Conservation (phyloP, 352 stramenopile genomes). For the Phytophthora podocarpi region DNA sequence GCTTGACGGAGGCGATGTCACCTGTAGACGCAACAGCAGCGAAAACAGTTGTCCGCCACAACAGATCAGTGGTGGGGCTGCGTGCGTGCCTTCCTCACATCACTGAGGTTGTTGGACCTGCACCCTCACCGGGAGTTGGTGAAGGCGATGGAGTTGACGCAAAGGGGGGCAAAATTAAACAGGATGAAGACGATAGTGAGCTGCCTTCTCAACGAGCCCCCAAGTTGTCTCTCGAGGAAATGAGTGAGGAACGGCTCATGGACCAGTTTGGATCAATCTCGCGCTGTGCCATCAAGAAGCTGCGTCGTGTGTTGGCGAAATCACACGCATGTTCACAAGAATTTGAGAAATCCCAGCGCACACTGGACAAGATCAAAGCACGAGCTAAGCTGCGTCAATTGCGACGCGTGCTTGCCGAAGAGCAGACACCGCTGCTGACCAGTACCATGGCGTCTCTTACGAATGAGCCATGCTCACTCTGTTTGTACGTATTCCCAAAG, state of each 20-base stretch:
- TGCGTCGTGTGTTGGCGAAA: constrained; percentile 62
- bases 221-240: constrained; percentile 51
- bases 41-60: constrained; percentile 15
- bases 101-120: constrained; percentile 16
- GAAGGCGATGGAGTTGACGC: constrained; percentile 7
- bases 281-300: constrained; percentile 54
- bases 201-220: neutral
- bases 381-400: constrained; percentile 44
- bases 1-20: neutral
- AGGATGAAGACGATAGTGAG: constrained; percentile 7
- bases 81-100: constrained; percentile 35
- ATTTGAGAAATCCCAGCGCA: constrained; percentile 53
- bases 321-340: constrained; percentile 64
- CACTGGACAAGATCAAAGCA: constrained; percentile 60
- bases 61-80: constrained; percentile 15
- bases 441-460: constrained; percentile 57
- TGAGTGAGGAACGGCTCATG: constrained; percentile 57
- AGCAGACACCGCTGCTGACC: constrained; percentile 55
- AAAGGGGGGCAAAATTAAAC: neutral
- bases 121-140: neutral
- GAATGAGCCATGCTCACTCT: constrained; percentile 63
- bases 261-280: constrained; percentile 59
- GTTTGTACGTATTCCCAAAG: constrained; percentile 61
- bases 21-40: neutral
- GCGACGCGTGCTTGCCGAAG: constrained; percentile 36